phyloP scores from a whole-genome alignment of 441 rosid genomes.

The Mallotus repandus region DNA sequence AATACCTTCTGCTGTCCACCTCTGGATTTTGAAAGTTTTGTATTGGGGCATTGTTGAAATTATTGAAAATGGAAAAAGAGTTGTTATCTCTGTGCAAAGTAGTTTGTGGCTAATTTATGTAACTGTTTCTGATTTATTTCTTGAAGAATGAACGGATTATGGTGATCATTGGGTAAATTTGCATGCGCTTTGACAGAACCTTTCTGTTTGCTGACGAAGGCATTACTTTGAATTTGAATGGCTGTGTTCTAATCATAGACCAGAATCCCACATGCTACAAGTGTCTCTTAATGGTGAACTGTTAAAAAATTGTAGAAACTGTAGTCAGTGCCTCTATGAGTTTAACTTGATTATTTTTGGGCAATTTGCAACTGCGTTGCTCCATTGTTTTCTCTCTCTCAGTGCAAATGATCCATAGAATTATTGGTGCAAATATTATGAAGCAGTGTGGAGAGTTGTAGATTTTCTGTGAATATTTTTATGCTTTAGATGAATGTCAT shows the following conservation, averaged over 20 bases:
- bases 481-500: background rate
- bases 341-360: background rate
- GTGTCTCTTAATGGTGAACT: background rate
- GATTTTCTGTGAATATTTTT: slow-evolving; percentile 2
- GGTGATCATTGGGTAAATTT: background rate
- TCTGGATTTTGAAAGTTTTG: slow-evolving; percentile 3
- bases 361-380: background rate
- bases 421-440: background rate
- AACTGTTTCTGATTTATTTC: background rate
- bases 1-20: background rate
- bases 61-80: background rate
- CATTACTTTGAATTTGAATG: background rate
- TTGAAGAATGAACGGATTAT: background rate
- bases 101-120: background rate
- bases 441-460: background rate
- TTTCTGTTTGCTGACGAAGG: background rate
- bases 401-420: background rate
- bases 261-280: background rate
- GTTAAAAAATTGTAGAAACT: background rate
- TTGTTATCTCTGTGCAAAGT: background rate
- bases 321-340: background rate
- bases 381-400: background rate
- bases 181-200: background rate
- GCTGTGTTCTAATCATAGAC: background rate
- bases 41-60: background rate